Evolutionary conservation across 2,329 filamentous ascomycete species (phyloP), one percentile per base, ranked within the genome.

Genomic region (Cadophora gregata): DNA sequence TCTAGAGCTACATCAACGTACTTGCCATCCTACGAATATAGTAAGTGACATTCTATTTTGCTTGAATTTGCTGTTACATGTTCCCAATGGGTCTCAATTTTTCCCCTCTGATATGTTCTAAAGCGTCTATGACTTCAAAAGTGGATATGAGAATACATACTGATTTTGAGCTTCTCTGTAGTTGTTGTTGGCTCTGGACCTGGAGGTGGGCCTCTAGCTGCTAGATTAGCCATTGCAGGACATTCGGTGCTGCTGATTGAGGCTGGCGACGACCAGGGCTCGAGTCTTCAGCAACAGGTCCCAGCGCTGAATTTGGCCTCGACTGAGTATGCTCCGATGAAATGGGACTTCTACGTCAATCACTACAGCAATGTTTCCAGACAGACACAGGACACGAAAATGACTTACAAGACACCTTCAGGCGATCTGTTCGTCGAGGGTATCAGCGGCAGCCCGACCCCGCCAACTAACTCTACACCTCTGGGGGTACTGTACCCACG

Each of bases 221-320:
- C 81, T 48, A 78, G 82, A 59, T 79, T 86, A 56, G 84, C 84
- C 7, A 79, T 82, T 55, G 82, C 81, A 31, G 84, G 84, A 81
- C 42, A 45, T 75, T 83, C 80, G 69, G 83, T 83, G 9, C 79
- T 86, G n/a, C 78, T 86, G 6, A 80, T 86, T 33, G 84, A 86
- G 70, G 84, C 84, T 42, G 84, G 84, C 59, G 82, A 84, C 69
- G 83, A 87, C 68, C 80, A 85, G 70, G 81, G 80, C 21, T 65
- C 64, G 25, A 70, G 75, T 29, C 74, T 79, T 66, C 79, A 81
- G 65, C 79, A 83, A 70, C 78, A 80, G 24, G 79, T 86, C 4
- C 84, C 85, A 24, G 82, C 81, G 3, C 79, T 83, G 68, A 79
- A 80, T 63, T 77, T 79, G 21, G 77, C 79, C 51, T 80, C 80